Conservation (phyloP, 2,329 filamentous ascomycete species). For the Purpureocillium takamizusanense region DNA sequence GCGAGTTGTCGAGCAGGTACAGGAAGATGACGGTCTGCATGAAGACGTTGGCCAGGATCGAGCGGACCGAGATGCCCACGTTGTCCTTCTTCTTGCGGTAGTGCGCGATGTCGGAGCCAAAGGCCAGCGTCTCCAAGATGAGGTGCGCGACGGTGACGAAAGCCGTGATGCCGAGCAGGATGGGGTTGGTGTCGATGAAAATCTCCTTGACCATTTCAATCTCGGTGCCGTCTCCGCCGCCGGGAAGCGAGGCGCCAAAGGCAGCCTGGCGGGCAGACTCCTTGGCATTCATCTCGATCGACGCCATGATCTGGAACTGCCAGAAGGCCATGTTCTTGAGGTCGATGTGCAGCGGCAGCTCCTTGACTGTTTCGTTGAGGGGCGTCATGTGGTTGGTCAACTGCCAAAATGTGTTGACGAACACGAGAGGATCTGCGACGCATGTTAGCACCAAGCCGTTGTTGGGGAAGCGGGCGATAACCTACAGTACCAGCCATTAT, state of each 20-base stretch:
- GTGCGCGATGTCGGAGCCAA: constrained; percentile 95
- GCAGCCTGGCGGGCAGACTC: constrained; percentile 72
- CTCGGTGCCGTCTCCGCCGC: constrained; percentile 81
- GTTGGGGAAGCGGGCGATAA: constrained; percentile 5
- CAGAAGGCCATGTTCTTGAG: constrained; percentile 75
- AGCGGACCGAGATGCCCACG: constrained; percentile 89
- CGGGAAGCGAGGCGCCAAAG: constrained; percentile 59
- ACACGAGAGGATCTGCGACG: constrained; percentile 63
- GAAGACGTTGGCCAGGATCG: constrained; percentile 93
- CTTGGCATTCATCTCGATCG: constrained; percentile 81
- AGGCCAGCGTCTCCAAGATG: constrained; percentile 90
- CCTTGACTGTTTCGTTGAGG: constrained; percentile 80
- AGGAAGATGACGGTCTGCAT: constrained; percentile 96
- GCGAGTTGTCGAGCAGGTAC: constrained; percentile 93
- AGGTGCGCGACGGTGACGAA: constrained; percentile 84
- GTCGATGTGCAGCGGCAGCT: constrained; percentile 73
- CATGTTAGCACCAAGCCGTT: not conserved
- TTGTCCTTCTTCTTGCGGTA: constrained; percentile 99
- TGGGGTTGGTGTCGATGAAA: constrained; percentile 86
- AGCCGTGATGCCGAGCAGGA: constrained; percentile 75
- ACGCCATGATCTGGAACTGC: constrained; percentile 82
- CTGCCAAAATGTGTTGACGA: constrained; percentile 96
- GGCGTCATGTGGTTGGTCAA: constrained; percentile 83
- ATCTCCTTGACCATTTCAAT: constrained; percentile 97
- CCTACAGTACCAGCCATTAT: constrained; percentile 82